phyloP scores from a whole-genome alignment of 331 rosid species.

The Quercus lobata region DNA sequence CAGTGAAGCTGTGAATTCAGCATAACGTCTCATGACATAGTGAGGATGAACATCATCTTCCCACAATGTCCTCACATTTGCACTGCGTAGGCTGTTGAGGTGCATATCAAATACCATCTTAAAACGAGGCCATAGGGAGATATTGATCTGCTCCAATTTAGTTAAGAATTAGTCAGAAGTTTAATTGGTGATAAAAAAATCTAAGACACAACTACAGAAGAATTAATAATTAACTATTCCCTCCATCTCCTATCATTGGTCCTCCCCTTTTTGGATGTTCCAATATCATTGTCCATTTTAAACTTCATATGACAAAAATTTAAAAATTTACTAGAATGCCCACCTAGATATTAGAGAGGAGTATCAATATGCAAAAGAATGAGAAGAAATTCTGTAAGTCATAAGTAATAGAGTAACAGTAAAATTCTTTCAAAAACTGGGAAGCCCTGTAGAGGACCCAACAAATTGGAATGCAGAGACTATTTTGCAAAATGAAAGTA shows the following conservation, averaged over 20 bases:
- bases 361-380: background rate
- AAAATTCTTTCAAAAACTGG: background rate
- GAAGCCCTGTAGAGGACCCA: background rate
- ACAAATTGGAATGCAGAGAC: background rate
- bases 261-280: background rate
- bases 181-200: background rate
- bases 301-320: background rate
- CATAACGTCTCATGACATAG: constrained; percentile 96
- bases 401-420: background rate
- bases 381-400: background rate
- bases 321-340: background rate
- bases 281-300: background rate
- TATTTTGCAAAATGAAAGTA: background rate
- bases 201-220: background rate
- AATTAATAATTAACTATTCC: background rate
- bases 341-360: background rate
- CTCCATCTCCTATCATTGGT: background rate
- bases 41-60: constrained; percentile 99
- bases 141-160: constrained; percentile 64
- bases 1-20: constrained; percentile 94
- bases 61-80: constrained; percentile 85
- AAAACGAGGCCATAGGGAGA: constrained; percentile 95
- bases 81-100: constrained; percentile 83
- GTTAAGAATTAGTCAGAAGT: constrained; percentile 23
- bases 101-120: constrained; percentile 97